Percentiles rank a stretch among this genome's conserved stretches.
Evolutionary conservation across 305 asterid species (phyloP).

Genomic region (Nicotiana rustica): DNA sequence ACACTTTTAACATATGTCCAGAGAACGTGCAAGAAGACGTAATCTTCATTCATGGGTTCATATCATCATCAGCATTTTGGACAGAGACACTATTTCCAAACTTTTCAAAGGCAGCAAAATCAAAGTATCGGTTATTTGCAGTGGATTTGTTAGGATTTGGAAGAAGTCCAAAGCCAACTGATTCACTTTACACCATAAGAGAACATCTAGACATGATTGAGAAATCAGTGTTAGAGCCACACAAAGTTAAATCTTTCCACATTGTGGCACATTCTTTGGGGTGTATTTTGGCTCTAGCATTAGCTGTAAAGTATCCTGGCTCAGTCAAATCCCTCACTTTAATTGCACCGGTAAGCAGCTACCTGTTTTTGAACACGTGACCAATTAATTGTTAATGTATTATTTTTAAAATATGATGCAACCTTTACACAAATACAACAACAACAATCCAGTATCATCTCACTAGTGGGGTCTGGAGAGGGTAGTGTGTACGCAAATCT

Average conservation of each 20-base stretch:
- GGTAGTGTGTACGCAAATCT: no score
- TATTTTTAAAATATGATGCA: no score
- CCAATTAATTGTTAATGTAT: background rate
- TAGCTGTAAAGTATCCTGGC: constrained; percentile 74
- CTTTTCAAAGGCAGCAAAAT: constrained; percentile 68
- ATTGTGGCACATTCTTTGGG: constrained; percentile 96
- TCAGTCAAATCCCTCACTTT: constrained; percentile 79
- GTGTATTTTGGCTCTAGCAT: constrained; percentile 91
- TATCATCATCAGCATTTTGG: constrained; percentile 90
- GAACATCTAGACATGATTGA: constrained; percentile 96
- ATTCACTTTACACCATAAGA: constrained; percentile 77
- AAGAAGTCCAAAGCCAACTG: constrained; percentile 86
- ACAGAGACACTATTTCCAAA: constrained; percentile 89
- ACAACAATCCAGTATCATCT: no score
- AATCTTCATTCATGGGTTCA: constrained; percentile 91
- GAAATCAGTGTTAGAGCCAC: constrained; percentile 65
- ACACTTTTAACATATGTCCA: constrained; percentile 28
- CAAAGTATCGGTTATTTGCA: constrained; percentile 79
- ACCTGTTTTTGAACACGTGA: background rate
- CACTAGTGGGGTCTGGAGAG: no score
- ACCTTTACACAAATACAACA: no score
- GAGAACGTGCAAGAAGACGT: constrained; percentile 81
- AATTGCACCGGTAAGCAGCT: constrained; percentile 76
- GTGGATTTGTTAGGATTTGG: constrained; percentile 94
- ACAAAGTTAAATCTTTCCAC: constrained; percentile 83